These are phyloP conservation scores for Candida verbasci DNA, from an alignment of 805 yeast species.

Conservation along the genomic window DNA sequence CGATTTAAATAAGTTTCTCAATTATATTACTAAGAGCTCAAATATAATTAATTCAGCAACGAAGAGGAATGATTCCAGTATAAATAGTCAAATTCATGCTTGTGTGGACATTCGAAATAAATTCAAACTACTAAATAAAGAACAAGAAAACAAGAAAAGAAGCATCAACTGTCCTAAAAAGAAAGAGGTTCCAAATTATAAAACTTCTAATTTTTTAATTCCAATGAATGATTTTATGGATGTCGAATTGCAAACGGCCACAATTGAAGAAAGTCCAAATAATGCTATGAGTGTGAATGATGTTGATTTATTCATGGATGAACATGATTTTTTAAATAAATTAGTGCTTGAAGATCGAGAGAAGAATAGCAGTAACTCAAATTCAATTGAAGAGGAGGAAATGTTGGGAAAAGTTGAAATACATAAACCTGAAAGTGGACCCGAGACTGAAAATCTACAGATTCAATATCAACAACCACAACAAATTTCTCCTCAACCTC, in stretches of 20 bases:
- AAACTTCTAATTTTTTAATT: neutral
- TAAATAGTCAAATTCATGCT: slow-evolving; percentile 21
- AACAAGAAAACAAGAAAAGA: slow-evolving; percentile 7
- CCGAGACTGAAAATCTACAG: no score
- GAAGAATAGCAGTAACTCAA: no score
- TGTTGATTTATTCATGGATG: slow-evolving; percentile 10
- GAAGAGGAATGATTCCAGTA: slow-evolving; percentile 13
- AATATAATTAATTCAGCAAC: slow-evolving; percentile 37
- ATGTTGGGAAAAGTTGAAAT: slow-evolving; percentile 8
- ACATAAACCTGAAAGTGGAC: no score
- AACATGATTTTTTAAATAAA: slow-evolving; percentile 9
- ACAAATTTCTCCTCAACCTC: slow-evolving; percentile 1
- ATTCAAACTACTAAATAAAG: slow-evolving; percentile 11
- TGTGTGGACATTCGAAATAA: slow-evolving; percentile 18
- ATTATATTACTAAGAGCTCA: slow-evolving; percentile 33
- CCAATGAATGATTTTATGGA: slow-evolving; percentile 6
- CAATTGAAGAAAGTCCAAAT: slow-evolving; percentile 8
- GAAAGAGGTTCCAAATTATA: neutral
- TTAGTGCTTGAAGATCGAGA: slow-evolving; percentile 7
- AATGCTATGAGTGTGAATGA: neutral
- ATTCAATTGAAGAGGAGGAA: slow-evolving; percentile 3
- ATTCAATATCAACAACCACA: neutral
- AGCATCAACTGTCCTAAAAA: no score
- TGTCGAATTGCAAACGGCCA: slow-evolving; percentile 9
- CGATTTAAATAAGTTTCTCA: slow-evolving; percentile 37